Conservation (phyloP, 2,329 filamentous ascomycete species). For the Penicillium sp. region DNA sequence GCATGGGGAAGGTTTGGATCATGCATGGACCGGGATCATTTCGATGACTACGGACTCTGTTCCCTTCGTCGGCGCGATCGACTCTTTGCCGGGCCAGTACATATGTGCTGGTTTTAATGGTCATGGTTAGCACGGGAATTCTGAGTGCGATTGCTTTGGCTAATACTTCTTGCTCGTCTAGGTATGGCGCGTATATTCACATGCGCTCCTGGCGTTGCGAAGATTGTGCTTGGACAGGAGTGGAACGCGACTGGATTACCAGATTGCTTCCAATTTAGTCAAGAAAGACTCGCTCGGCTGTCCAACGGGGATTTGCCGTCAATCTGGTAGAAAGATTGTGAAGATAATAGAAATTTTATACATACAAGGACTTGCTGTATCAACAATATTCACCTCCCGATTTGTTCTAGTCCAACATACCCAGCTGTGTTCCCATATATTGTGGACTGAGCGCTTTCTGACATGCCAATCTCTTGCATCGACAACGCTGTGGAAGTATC, state of each 20-base stretch:
- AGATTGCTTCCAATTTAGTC: slow-evolving; percentile 40
- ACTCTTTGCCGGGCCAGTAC: slow-evolving; percentile 48
- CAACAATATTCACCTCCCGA: too few species aligned
- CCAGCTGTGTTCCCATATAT: background rate
- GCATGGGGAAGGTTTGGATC: slow-evolving; percentile 49
- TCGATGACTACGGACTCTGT: slow-evolving; percentile 52
- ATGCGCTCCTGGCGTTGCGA: slow-evolving; percentile 49
- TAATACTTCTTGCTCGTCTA: background rate
- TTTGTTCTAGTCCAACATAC: too few species aligned
- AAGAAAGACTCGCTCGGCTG: slow-evolving; percentile 26
- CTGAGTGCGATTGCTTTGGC: background rate
- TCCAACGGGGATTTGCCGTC: slow-evolving; percentile 19
- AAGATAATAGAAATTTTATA: background rate
- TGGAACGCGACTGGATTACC: slow-evolving; percentile 45
- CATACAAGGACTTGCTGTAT: too few species aligned
- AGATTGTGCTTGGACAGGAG: slow-evolving; percentile 42
- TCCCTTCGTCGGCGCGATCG: slow-evolving; percentile 49
- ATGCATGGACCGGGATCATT: slow-evolving; percentile 53
- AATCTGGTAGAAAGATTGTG: slow-evolving; percentile 18
- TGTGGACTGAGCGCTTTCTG: background rate
- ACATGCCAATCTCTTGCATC: background rate
- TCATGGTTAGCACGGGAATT: slow-evolving; percentile 36
- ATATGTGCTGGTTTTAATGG: slow-evolving; percentile 56
- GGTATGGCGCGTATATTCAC: slow-evolving; percentile 52
- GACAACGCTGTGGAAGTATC: background rate